These are phyloP conservation scores for Hibiscus trionum DNA, from an alignment of 345 rosid genomes.

Conservation along the genomic window DNA sequence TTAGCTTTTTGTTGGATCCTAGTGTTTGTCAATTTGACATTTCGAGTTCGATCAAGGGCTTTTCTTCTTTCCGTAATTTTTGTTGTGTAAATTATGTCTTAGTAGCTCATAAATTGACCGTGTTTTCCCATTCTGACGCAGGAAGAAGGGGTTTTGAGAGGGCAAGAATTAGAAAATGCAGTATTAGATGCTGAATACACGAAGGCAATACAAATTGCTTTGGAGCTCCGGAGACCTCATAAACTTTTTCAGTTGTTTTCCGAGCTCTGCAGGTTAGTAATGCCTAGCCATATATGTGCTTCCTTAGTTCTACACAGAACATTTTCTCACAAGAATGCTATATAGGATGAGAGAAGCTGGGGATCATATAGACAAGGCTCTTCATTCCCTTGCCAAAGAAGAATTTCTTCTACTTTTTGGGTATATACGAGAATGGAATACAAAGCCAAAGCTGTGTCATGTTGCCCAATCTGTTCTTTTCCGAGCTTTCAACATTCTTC, in stretches of 20 bases:
- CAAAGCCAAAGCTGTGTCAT: constrained; percentile 84
- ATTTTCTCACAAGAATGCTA: neutral
- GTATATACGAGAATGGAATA: constrained; percentile 89
- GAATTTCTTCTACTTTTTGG: constrained; percentile 62
- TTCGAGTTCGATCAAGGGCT: too few relatives aligned
- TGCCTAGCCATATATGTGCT: neutral
- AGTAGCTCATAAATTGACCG: neutral
- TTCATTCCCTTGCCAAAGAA: constrained; percentile 56
- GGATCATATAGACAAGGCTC: constrained; percentile 54
- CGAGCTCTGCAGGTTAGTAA: constrained; percentile 60
- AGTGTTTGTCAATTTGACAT: too few relatives aligned
- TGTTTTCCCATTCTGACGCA: constrained; percentile 23
- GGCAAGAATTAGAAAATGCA: constrained; percentile 89
- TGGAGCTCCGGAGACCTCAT: constrained; percentile 78
- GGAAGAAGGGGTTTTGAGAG: constrained; percentile 71
- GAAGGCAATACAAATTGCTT: constrained; percentile 78
- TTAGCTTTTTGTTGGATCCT: too few relatives aligned
- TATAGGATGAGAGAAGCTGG: constrained; percentile 53
- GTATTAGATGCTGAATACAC: constrained; percentile 64
- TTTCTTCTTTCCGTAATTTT: neutral
- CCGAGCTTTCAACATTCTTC: constrained; percentile 56
- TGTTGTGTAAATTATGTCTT: neutral
- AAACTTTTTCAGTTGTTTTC: constrained; percentile 67
- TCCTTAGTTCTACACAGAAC: constrained; percentile 5
- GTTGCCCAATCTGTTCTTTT: constrained; percentile 78